Evolutionary conservation across 768 basidiomycete genomes (phyloP).

Genomic region (Tephrocybe sp.): DNA sequence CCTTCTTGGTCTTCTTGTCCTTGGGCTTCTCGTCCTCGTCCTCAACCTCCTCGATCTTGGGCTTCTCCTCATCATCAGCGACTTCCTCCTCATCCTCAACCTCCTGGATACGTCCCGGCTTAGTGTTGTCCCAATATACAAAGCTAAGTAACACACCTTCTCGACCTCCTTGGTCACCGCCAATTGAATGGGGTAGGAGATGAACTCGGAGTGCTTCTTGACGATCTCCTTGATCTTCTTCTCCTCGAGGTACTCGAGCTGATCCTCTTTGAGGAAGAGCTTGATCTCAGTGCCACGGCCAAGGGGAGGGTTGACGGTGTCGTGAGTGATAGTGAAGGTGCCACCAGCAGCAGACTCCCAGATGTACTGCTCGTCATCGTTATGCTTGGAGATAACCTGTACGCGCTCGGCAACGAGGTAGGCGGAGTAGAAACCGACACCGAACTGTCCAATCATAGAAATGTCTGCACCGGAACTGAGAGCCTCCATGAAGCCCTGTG

Average conservation of each 20-base stretch:
- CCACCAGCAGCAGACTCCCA: conserved; percentile 99
- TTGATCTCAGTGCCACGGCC: conserved; percentile 93
- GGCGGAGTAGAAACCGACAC: conserved; percentile 99
- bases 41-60: conserved; percentile 82
- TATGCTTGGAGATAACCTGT: conserved; percentile 99
- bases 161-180: conserved; percentile 99
- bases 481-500: conserved; percentile 98
- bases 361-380: conserved; percentile 99
- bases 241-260: conserved; percentile 98
- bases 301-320: conserved; percentile 85
- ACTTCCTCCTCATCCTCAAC: conserved; percentile 85
- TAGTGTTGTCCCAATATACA: conserved; percentile 8
- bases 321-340: conserved; percentile 97
- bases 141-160: conserved; percentile 65
- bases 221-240: conserved; percentile 99
- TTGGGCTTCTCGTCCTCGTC: conserved; percentile 84
- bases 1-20: conserved; percentile 91
- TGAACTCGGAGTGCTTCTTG: conserved; percentile 99
- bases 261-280: conserved; percentile 96
- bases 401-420: conserved; percentile 99
- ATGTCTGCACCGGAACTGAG: conserved; percentile 86
- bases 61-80: conserved; percentile 69
- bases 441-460: conserved; percentile 98
- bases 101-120: conserved; percentile 49
- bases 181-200: conserved; percentile 98